Conservation (phyloP, 176 grass and related monocot genomes). For the Phoenix dactylifera region DNA sequence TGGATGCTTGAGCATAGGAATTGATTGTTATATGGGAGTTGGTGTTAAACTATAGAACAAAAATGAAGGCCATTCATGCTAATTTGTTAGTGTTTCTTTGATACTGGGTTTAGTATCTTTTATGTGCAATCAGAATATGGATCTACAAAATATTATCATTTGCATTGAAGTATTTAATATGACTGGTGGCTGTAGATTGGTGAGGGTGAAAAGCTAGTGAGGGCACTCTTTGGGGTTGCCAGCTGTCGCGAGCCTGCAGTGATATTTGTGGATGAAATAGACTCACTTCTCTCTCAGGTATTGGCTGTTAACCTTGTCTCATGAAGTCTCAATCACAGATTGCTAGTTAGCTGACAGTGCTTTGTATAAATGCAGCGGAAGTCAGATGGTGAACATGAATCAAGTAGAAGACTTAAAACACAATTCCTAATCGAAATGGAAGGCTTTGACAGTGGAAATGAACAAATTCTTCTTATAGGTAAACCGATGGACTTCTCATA, state of each 20-base stretch:
- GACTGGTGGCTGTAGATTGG: conserved; percentile 59
- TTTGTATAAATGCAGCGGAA: conserved; percentile 53
- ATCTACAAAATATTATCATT: not conserved
- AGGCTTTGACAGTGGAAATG: conserved; percentile 82
- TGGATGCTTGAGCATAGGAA: no score
- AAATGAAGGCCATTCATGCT: no score
- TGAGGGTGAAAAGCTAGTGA: conserved; percentile 91
- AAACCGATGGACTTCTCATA: conserved; percentile 3
- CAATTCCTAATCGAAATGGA: conserved; percentile 99
- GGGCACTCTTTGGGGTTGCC: conserved; percentile 94
- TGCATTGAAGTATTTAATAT: not conserved
- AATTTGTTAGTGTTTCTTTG: no score
- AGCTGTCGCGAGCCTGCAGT: conserved; percentile 91
- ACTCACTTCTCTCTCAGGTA: conserved; percentile 91
- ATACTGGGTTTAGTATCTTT: no score
- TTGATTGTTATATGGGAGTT: no score
- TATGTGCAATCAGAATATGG: no score
- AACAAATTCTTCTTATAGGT: conserved; percentile 96
- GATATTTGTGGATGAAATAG: conserved; percentile 97
- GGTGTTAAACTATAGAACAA: no score
- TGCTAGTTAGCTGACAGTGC: conserved; percentile 12
- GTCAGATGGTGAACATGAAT: conserved; percentile 97
- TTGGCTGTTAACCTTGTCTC: not conserved
- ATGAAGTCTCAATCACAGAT: not conserved
- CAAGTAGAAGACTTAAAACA: conserved; percentile 95